phyloP scores from a whole-genome alignment of 352 stramenopile genomes.

The Peronospora farinosa region DNA sequence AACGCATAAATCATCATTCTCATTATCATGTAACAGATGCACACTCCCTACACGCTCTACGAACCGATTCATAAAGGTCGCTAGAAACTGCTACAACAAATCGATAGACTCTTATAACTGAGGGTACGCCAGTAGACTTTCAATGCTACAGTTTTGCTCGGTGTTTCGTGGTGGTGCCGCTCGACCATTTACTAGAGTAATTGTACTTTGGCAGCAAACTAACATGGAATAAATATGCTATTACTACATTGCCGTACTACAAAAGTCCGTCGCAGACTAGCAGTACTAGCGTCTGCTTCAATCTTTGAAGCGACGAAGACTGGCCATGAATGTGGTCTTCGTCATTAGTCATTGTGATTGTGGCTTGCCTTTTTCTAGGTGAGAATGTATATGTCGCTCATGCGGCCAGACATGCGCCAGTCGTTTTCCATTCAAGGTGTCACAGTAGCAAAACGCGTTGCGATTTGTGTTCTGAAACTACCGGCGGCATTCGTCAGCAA shows the following conservation, averaged over 20 bases:
- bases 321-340: constrained; percentile 1
- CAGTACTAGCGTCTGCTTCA: constrained; percentile 1
- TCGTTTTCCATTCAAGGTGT: constrained; percentile 16
- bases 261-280: background rate
- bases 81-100: background rate
- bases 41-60: too few species aligned
- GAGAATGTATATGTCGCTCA: constrained; percentile 3
- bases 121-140: too few species aligned
- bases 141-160: too few species aligned
- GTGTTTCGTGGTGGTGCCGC: background rate
- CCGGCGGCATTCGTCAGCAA: background rate
- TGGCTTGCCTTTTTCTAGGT: constrained; percentile 1
- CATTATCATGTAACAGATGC: too few species aligned
- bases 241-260: background rate
- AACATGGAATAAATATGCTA: background rate
- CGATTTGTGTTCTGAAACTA: background rate
- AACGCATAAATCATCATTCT: too few species aligned
- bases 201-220: background rate
- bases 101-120: background rate
- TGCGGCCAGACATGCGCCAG: background rate
- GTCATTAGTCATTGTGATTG: background rate
- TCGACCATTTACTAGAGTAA: background rate
- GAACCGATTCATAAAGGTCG: too few species aligned
- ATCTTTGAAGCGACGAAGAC: constrained; percentile 2
- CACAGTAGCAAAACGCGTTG: background rate